Percentiles rank a stretch among this genome's conserved stretches.
Evolutionary conservation across 2,329 filamentous ascomycete genomes (phyloP).

Genomic region (Apiospora marii): DNA sequence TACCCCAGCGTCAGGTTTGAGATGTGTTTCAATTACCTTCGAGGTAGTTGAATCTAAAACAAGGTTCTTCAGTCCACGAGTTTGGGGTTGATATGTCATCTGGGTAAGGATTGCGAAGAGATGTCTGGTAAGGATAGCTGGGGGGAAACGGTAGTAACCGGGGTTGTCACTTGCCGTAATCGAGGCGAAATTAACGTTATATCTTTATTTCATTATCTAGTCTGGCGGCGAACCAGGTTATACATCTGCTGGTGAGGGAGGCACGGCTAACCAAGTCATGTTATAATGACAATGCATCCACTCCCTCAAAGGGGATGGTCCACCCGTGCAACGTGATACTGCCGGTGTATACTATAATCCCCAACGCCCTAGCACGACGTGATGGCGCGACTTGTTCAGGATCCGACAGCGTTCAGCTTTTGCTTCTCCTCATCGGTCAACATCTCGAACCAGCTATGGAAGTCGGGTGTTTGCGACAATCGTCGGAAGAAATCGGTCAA

Average conservation of each 20-base stretch:
- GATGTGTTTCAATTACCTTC: no score
- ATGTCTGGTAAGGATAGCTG: no score
- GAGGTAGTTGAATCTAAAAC: no score
- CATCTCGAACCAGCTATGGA: constrained; percentile 64
- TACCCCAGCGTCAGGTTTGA: no score
- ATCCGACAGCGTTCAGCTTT: constrained; percentile 53
- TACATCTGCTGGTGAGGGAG: background rate
- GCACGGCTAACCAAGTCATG: background rate
- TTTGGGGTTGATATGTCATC: no score
- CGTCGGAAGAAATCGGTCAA: constrained; percentile 81
- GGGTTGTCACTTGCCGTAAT: background rate
- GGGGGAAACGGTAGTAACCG: no score
- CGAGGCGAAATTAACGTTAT: background rate
- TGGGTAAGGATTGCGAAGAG: no score
- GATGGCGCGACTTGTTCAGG: background rate
- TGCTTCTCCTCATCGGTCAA: constrained; percentile 63
- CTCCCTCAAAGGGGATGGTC: background rate
- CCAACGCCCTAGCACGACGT: background rate
- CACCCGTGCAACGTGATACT: constrained; percentile 1
- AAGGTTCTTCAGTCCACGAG: no score
- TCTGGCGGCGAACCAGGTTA: background rate
- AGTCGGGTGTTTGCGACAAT: constrained; percentile 60
- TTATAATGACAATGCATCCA: no score
- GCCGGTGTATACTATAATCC: background rate
- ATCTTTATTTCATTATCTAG: background rate